Evolutionary conservation across 345 rosid species (phyloP).

Genomic region (Citrus reticulata): DNA sequence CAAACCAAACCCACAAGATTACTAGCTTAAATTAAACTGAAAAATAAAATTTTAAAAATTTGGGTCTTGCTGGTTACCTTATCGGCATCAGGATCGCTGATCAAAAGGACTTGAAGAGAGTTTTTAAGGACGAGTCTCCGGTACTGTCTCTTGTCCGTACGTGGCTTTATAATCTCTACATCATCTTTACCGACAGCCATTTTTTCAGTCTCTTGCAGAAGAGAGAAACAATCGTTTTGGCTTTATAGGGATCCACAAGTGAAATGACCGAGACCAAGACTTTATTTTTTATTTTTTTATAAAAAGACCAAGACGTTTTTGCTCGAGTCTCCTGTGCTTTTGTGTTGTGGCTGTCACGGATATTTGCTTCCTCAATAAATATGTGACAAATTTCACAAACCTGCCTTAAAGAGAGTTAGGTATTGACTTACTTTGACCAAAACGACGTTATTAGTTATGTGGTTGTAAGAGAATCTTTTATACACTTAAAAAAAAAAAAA

Average conservation of each 20-base stretch:
- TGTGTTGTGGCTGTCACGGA: too few relatives aligned
- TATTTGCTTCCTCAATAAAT: too few relatives aligned
- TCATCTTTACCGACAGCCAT: conserved; percentile 51
- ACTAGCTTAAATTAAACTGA: neutral
- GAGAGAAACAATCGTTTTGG: neutral
- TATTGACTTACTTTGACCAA: neutral
- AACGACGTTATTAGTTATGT: too few relatives aligned
- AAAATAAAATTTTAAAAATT: neutral
- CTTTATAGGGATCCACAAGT: neutral
- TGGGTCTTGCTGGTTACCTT: conserved; percentile 38
- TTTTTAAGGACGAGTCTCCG: conserved; percentile 62
- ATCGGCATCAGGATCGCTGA: conserved; percentile 88
- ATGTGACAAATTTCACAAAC: too few relatives aligned
- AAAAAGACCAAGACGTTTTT: neutral
- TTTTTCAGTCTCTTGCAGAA: neutral
- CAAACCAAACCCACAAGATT: neutral
- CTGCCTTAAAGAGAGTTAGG: too few relatives aligned
- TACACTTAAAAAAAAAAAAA: too few relatives aligned
- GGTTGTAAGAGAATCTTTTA: too few relatives aligned
- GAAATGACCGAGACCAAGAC: neutral
- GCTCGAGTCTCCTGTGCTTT: neutral
- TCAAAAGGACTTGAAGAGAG: conserved; percentile 68
- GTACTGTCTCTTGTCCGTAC: conserved; percentile 71
- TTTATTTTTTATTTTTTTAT: neutral
- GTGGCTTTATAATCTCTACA: conserved; percentile 62